Evolutionary conservation across 2,329 filamentous ascomycete species (phyloP).

Genomic region (Colletotrichum somersetense): DNA sequence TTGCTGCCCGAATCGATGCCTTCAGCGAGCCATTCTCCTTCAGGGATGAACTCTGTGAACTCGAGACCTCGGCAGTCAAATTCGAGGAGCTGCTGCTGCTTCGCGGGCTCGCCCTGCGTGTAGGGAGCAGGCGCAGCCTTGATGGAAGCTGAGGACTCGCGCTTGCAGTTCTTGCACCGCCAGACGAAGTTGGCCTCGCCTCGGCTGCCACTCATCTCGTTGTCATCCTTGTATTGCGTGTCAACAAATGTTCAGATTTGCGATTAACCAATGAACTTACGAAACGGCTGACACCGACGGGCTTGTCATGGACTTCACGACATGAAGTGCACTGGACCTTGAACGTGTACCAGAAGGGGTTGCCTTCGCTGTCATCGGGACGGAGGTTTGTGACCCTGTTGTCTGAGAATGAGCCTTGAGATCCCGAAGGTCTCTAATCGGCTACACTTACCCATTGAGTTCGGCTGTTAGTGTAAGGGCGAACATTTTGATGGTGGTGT

Average conservation of each 20-base stretch:
- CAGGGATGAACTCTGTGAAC: constrained; percentile 89
- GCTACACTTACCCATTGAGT: constrained; percentile 69
- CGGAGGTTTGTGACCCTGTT: constrained; percentile 88
- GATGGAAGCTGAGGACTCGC: constrained; percentile 89
- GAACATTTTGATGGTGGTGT: constrained; percentile 65
- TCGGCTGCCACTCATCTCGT: constrained; percentile 91
- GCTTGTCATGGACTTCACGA: constrained; percentile 89
- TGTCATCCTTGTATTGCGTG: constrained; percentile 73
- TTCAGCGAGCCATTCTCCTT: constrained; percentile 93
- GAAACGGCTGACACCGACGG: constrained; percentile 88
- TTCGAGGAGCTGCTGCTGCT: constrained; percentile 83
- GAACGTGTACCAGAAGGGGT: constrained; percentile 97
- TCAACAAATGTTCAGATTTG: not conserved
- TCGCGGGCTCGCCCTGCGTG: constrained; percentile 77
- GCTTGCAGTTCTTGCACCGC: constrained; percentile 98
- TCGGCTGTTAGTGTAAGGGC: constrained; percentile 77
- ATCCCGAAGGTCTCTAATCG: not conserved
- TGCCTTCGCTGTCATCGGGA: constrained; percentile 83
- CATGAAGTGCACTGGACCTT: constrained; percentile 99
- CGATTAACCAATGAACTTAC: constrained; percentile 64
- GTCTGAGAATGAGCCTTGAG: not conserved
- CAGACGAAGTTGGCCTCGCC: constrained; percentile 99
- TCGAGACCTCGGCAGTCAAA: constrained; percentile 96
- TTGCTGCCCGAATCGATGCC: constrained; percentile 84
- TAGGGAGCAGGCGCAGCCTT: constrained; percentile 80